Evolutionary conservation across 176 grass and related monocot species (phyloP), one percentile per base, ranked within the genome.

Genomic region (Aegilops umbellulata): DNA sequence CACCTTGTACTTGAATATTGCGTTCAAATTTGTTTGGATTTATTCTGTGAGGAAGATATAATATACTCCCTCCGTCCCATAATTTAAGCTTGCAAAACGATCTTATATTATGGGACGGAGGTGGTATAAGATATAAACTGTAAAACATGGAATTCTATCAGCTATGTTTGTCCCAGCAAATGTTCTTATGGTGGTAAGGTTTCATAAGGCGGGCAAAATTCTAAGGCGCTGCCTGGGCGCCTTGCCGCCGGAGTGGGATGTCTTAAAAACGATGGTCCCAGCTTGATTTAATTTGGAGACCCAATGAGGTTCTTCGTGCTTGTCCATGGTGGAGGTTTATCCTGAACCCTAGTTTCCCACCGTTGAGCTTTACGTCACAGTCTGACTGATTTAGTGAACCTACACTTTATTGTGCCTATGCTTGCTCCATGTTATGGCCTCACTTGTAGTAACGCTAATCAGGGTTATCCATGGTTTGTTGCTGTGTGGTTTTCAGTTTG

Each of bases 1-100:
- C 8, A 70, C 4, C 22, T 29, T 0, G 55, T 75, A 10, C 15
- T 19, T 63, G 11, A 5, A 79, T 35, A 22, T 77, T 16, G 20
- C 10, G n/a, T 84, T 58, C 67, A 12, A 46, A 20, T 65, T 78
- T 87, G 36, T 44, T 87, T 26, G n/a, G 10, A n/a, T 79, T 35
- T 66, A 41, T 73, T 27, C 53, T 39, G 17, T 14, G 31, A 79
- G 15, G 20, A 67, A 79, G 86, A 20, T 51, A 55, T 41, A 13
- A 4, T 46, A 53, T 81, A 15, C 31, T 34, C 32, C 32, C 32
- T 34, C 32, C 4, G 32, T 34, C 32, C 4, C 32, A 34, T 34
- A 34, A 34, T 34, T 34, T 34, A 34, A 34, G 5, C 32, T 34
- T 34, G 32, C 32, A 34, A 34, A 34, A 34, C 32, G 32, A 34